phyloP scores from a whole-genome alignment of 306 rosid genomes.

The Gastrolobium villosum region DNA sequence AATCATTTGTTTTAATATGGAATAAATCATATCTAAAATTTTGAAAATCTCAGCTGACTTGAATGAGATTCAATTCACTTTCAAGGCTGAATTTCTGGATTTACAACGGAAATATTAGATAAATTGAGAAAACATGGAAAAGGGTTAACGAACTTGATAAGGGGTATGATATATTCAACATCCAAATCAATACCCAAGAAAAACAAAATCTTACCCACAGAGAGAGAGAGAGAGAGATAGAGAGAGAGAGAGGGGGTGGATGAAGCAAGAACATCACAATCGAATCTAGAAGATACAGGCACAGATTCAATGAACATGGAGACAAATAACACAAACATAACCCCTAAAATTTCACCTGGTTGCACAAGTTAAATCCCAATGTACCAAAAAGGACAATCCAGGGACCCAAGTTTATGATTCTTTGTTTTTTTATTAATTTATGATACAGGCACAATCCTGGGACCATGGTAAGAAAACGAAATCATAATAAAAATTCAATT shows the following conservation, averaged over 20 bases:
- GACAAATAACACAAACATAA: not conserved
- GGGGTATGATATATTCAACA: not conserved
- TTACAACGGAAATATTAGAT: not conserved
- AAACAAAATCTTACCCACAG: not conserved
- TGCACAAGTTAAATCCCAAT: slow-evolving; percentile 5
- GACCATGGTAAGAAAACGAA: not conserved
- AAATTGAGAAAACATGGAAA: not conserved
- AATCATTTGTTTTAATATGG: too few relatives aligned
- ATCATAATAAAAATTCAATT: slow-evolving; percentile 6
- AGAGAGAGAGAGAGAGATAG: too few relatives aligned
- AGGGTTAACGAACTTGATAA: not conserved
- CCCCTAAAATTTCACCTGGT: not conserved
- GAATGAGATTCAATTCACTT: not conserved
- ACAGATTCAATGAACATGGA: not conserved
- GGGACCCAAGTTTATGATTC: not conserved
- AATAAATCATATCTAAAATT: too few relatives aligned
- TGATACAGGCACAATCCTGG: too few relatives aligned
- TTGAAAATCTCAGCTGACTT: too few relatives aligned
- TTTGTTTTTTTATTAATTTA: too few relatives aligned
- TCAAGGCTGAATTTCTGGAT: not conserved
- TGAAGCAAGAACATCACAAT: not conserved
- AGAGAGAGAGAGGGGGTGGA: too few relatives aligned
- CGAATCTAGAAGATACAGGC: not conserved
- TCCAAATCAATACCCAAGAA: not conserved
- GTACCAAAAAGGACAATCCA: slow-evolving; percentile 4